phyloP scores from a whole-genome alignment of 768 basidiomycete genomes.

The Pleurotus cornucopiae region DNA sequence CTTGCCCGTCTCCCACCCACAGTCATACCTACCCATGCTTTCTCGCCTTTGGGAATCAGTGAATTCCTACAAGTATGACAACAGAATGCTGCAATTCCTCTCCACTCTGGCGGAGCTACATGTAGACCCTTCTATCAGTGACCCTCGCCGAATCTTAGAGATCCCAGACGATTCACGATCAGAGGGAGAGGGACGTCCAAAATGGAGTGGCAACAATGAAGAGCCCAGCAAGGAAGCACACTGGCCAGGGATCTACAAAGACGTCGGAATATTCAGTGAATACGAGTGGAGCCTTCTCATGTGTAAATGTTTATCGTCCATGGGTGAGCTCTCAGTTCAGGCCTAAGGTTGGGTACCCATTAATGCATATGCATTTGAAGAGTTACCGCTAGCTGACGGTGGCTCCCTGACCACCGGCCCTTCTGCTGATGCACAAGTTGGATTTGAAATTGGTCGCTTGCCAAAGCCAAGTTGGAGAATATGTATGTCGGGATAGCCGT shows the following conservation, averaged over 20 bases:
- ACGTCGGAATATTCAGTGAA: slow-evolving; percentile 84
- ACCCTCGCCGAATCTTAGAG: slow-evolving; percentile 62
- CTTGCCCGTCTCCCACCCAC: slow-evolving; percentile 80
- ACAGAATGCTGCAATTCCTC: slow-evolving; percentile 83
- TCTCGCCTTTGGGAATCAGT: slow-evolving; percentile 87
- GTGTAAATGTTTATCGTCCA: slow-evolving; percentile 82
- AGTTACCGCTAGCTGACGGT: slow-evolving; percentile 68
- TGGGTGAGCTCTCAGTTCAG: slow-evolving; percentile 47
- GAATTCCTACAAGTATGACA: slow-evolving; percentile 87
- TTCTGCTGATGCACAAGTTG: slow-evolving; percentile 66
- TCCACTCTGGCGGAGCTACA: slow-evolving; percentile 76
- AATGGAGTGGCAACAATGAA: slow-evolving; percentile 37
- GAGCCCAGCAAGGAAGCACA: slow-evolving; percentile 31
- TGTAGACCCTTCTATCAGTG: slow-evolving; percentile 70
- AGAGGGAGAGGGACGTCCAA: slow-evolving; percentile 56
- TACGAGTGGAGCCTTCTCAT: slow-evolving; percentile 83
- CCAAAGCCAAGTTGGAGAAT: slow-evolving; percentile 76
- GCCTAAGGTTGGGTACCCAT: not conserved
- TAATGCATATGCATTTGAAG: slow-evolving; percentile 26
- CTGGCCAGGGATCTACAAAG: slow-evolving; percentile 78
- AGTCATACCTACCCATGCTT: slow-evolving; percentile 77
- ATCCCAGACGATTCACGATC: slow-evolving; percentile 69
- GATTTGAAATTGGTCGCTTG: slow-evolving; percentile 69
- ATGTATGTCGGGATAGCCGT: slow-evolving; percentile 33
- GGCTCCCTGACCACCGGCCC: slow-evolving; percentile 76